Percentiles rank a stretch among this genome's conserved stretches.
These are phyloP conservation scores for Osmanthus fragrans DNA, from an alignment of 257 asterid genomes.

Conservation along the genomic window DNA sequence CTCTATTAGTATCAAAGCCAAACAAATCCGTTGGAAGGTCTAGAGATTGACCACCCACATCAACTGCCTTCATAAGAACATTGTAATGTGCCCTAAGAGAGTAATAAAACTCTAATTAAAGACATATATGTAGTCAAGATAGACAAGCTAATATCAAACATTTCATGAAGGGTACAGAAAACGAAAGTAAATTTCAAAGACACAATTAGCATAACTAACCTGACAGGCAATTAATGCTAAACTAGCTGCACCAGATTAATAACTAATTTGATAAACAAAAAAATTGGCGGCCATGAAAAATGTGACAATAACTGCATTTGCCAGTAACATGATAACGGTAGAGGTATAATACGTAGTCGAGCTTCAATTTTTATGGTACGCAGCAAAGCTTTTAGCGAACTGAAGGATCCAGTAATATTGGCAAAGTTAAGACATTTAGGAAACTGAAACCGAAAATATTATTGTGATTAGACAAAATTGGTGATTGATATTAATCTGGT, in stretches of 20 bases:
- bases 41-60: constrained; percentile 49
- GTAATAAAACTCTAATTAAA: constrained; percentile 28
- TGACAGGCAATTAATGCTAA: background rate
- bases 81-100: constrained; percentile 59
- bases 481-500: background rate
- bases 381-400: too few relatives aligned
- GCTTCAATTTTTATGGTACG: background rate
- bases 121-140: constrained; percentile 3
- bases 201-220: background rate
- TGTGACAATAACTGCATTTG: background rate
- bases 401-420: background rate
- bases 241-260: background rate
- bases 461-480: background rate
- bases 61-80: constrained; percentile 50
- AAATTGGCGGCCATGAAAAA: background rate
- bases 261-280: background rate
- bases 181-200: background rate
- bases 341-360: background rate
- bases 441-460: background rate
- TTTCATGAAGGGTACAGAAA: background rate
- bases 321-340: background rate
- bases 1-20: constrained; percentile 38
- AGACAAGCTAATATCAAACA: background rate
- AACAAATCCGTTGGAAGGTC: constrained; percentile 41
- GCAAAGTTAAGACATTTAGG: background rate